phyloP scores from a whole-genome alignment of 129 eudicot genomes.

The Centella asiatica region DNA sequence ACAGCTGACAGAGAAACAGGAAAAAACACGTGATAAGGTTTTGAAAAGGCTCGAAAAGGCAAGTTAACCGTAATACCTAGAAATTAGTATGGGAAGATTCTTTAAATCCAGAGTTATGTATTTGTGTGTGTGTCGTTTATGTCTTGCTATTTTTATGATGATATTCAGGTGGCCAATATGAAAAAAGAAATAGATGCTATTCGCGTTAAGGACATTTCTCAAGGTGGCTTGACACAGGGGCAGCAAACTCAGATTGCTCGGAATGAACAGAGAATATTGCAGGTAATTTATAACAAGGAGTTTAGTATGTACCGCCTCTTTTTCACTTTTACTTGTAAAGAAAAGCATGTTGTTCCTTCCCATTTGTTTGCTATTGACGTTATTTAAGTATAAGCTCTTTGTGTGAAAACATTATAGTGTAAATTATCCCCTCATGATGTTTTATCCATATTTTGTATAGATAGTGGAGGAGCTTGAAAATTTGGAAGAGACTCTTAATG shows the following conservation, averaged over 20 bases:
- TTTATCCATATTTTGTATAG: constrained; percentile 25
- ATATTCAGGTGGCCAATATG: constrained; percentile 77
- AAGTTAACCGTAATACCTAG: constrained; percentile 8
- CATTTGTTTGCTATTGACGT: background rate
- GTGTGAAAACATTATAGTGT: background rate
- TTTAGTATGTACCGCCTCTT: background rate
- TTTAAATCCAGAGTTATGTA: no score
- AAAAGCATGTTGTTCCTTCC: no score
- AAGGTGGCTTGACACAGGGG: constrained; percentile 99
- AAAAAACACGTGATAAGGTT: constrained; percentile 91
- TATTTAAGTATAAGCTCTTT: background rate
- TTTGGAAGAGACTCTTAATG: constrained; percentile 92
- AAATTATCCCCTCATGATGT: background rate
- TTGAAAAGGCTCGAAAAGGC: constrained; percentile 91
- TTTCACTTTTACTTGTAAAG: background rate
- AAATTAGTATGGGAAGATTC: background rate
- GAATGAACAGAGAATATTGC: constrained; percentile 92
- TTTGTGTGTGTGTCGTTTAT: no score
- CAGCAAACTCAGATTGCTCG: constrained; percentile 99
- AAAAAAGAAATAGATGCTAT: constrained; percentile 97
- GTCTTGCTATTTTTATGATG: no score
- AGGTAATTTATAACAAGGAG: constrained; percentile 32
- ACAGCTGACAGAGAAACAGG: constrained; percentile 98
- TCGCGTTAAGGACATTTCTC: constrained; percentile 94
- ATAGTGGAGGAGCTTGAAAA: constrained; percentile 95